Evolutionary conservation across 768 basidiomycete species (phyloP).

Genomic region (Termitomyces sp.): DNA sequence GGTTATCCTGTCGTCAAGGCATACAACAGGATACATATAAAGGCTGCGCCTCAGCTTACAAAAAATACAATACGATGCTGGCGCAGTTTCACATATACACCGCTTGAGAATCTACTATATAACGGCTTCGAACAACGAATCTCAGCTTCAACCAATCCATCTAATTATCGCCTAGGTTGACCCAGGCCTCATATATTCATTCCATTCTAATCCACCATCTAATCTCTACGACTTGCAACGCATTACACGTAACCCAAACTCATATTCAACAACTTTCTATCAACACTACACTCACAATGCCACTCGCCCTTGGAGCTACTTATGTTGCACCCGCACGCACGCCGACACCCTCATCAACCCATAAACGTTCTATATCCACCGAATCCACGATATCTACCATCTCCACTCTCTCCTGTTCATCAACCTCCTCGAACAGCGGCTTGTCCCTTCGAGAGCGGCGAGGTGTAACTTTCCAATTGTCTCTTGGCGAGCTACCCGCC

Average conservation of each 20-base stretch:
- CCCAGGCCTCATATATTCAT: neutral
- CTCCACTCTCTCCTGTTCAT: constrained; percentile 10
- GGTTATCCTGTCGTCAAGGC: neutral
- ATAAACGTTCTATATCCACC: constrained; percentile 13
- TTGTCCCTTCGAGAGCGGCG: constrained; percentile 17
- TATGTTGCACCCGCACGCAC: constrained; percentile 3
- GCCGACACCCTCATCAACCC: neutral
- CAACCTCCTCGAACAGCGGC: constrained; percentile 1
- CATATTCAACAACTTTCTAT: neutral
- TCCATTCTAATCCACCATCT: neutral
- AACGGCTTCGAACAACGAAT: constrained; percentile 10
- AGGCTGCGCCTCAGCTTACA: neutral
- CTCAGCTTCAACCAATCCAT: neutral
- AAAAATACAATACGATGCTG: constrained; percentile 7
- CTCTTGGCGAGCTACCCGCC: neutral
- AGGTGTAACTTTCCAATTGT: constrained; percentile 17
- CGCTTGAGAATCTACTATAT: constrained; percentile 2
- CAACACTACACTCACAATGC: constrained; percentile 4
- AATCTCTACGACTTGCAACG: neutral
- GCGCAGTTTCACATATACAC: constrained; percentile 10
- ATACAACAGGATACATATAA: neutral
- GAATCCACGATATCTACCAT: constrained; percentile 11
- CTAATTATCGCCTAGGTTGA: neutral
- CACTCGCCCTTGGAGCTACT: constrained; percentile 4
- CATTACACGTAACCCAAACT: neutral